Evolutionary conservation across 495 filamentous ascomycete species (phyloP), one percentile per base, ranked within the genome.

Genomic region (Geopyxis carbonaria): DNA sequence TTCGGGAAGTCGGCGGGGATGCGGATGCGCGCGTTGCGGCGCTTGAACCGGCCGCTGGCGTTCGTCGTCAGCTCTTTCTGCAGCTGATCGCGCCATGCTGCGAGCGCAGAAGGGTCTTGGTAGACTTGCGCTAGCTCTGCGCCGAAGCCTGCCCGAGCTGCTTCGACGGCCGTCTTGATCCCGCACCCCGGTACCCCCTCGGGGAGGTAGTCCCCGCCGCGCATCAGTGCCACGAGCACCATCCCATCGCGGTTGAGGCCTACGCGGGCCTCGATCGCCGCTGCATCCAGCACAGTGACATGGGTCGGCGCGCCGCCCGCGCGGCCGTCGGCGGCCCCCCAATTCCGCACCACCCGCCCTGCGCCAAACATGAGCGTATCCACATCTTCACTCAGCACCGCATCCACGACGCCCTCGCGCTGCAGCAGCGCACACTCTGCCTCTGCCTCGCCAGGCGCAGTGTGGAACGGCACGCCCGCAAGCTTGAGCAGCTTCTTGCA

Each of bases 351-450:
- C 0, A 75, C 89, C 32, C 69, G 56, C 0, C 67, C 71, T 32
- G 80, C 85, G 2, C 91, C 91, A 56, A 95, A 99, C 91, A 99
- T 95, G 49, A 99, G 67, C 2, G 91, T 85, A 57, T 99, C 91
- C 25, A 94, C 84, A 64, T 99, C 91, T 57, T 99, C 86, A 53
- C 82, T 94, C 50, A 99, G 68, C 9, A 95, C 91, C 0, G 80
- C 89, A 59, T 99, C 91, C 2, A 95, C 91, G 30, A 93, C 64
- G 0, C 85, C 84, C 21, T 74, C 69, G 40, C 69, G 67, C 56
- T 99, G 86, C 14, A 99, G 57, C 1, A 85, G 58, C 0, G 91
- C 89, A 44, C 91, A 95, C 61, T 99, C 91, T 0, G 91, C 91
- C 52, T 99, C 91, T 1, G 91, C 91, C 51, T 99, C 91, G 10